Evolutionary conservation across 192 early-diverging fungal genomes (phyloP).

Genomic region (Podila verticillata): DNA sequence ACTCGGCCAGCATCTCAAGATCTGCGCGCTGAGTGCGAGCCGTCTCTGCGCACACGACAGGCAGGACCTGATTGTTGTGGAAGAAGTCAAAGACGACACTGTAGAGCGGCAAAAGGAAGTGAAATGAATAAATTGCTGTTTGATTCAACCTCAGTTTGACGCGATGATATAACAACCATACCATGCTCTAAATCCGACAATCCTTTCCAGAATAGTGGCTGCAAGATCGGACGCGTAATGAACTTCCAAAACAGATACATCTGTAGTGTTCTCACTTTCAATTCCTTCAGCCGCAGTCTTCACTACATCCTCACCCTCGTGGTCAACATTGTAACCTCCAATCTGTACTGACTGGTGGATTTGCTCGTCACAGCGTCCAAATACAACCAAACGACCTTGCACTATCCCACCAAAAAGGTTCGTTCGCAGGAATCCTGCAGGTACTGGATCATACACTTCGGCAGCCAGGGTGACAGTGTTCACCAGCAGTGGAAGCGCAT

Average conservation of each 20-base stretch:
- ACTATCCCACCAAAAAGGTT: slow-evolving; percentile 75
- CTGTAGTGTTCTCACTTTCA: background rate
- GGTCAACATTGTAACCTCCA: no score
- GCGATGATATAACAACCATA: slow-evolving; percentile 21
- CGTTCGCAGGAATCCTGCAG: slow-evolving; percentile 71
- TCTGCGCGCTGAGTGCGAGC: slow-evolving; percentile 50
- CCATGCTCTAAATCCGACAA: slow-evolving; percentile 46
- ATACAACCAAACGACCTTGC: slow-evolving; percentile 74
- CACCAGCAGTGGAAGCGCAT: slow-evolving; percentile 65
- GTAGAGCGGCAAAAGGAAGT: background rate
- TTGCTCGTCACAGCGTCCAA: slow-evolving; percentile 78
- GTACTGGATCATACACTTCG: slow-evolving; percentile 58
- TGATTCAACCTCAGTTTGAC: no score
- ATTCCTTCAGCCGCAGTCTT: background rate
- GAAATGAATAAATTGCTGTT: no score
- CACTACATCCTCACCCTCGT: background rate
- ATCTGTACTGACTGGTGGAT: slow-evolving; percentile 50
- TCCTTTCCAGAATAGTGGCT: slow-evolving; percentile 28
- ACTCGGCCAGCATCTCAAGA: slow-evolving; percentile 59
- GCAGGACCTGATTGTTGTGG: slow-evolving; percentile 72
- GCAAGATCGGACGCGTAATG: slow-evolving; percentile 37
- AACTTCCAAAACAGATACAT: background rate
- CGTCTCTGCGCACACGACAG: slow-evolving; percentile 74
- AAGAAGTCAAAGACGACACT: slow-evolving; percentile 69
- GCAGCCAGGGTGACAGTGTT: slow-evolving; percentile 47